These are phyloP conservation scores for Ehretia macrophylla DNA, from an alignment of 257 asterid genomes.

Conservation along the genomic window DNA sequence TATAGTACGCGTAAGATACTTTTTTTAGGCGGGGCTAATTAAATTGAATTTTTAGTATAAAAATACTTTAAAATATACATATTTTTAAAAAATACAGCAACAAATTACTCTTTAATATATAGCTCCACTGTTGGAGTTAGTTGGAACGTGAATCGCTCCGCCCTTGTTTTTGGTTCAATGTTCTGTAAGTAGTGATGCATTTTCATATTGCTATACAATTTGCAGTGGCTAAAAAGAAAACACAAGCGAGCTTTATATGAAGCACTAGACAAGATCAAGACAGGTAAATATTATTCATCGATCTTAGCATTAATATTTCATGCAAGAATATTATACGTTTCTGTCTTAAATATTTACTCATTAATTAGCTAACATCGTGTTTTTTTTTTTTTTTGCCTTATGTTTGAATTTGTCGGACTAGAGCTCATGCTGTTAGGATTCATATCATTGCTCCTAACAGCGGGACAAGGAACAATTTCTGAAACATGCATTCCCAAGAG, in stretches of 20 bases:
- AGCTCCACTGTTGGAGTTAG: too few relatives aligned
- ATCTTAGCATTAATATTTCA: neutral
- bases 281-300: conserved; percentile 7
- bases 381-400: neutral
- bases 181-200: too few relatives aligned
- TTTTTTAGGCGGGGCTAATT: too few relatives aligned
- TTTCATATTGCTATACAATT: neutral
- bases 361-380: neutral
- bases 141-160: too few relatives aligned
- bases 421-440: conserved; percentile 35
- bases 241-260: conserved; percentile 22
- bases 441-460: conserved; percentile 28
- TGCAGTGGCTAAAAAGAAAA: conserved; percentile 24
- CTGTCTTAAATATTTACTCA: neutral
- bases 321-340: neutral
- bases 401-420: neutral
- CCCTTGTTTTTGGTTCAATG: too few relatives aligned
- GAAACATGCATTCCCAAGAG: conserved; percentile 20
- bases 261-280: conserved; percentile 33
- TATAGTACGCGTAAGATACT: too few relatives aligned
- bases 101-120: too few relatives aligned
- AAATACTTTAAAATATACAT: too few relatives aligned
- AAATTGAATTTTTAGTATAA: too few relatives aligned
- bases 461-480: conserved; percentile 17
- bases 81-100: too few relatives aligned